phyloP scores from a whole-genome alignment of 345 rosid genomes.

The Pistacia vera region DNA sequence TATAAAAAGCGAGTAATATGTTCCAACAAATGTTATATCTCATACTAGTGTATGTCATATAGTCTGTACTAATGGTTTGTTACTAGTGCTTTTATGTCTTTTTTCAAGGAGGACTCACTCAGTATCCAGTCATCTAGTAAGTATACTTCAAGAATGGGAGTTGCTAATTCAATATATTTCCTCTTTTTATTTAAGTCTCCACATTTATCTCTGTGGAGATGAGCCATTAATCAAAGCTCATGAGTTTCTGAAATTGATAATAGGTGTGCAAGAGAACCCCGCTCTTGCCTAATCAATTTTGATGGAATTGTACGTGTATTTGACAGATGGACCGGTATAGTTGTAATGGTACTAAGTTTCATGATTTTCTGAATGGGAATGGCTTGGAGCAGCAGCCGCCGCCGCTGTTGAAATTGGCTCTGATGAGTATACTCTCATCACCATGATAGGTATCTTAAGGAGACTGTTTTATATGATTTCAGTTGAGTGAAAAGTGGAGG shows the following conservation, averaged over 20 bases:
- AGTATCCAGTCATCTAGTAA: not conserved
- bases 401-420: no score
- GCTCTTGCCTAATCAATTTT: not conserved
- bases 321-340: no score
- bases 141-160: not conserved
- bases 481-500: no score
- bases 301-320: no score
- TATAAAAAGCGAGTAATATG: not conserved
- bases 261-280: not conserved
- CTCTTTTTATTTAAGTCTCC: not conserved
- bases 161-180: not conserved
- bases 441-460: no score
- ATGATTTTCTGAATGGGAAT: no score
- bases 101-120: not conserved
- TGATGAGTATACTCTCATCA: no score
- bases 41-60: not conserved
- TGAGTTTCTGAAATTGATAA: not conserved
- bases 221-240: slow-evolving; percentile 2
- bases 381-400: no score
- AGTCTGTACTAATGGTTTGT: not conserved
- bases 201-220: not conserved
- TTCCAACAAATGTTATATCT: not conserved
- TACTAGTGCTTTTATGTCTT: not conserved
- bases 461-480: no score
- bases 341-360: no score